Conservation (phyloP, 83 land plant genomes). For the Thuja plicata region DNA sequence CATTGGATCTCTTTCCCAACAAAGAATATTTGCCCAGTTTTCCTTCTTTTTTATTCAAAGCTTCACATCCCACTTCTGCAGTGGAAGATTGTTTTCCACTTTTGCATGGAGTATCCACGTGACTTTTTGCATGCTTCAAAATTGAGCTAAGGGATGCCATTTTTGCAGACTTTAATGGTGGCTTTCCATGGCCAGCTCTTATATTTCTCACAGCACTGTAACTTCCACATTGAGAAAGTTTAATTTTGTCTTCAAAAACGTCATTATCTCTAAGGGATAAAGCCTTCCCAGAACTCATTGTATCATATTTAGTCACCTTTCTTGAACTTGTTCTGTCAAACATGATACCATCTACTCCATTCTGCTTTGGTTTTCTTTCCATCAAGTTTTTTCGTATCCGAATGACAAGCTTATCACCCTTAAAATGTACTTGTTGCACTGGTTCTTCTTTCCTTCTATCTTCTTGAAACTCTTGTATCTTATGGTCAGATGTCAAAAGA, state of each 20-base stretch:
- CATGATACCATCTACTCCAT: not conserved
- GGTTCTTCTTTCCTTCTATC: not conserved
- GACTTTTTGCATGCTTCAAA: constrained; percentile 33
- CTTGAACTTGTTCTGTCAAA: constrained; percentile 6
- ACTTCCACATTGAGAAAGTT: not conserved
- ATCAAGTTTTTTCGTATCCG: not conserved
- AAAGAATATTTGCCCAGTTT: constrained; percentile 2
- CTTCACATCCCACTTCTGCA: not conserved
- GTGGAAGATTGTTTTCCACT: constrained; percentile 14
- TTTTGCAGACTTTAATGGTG: constrained; percentile 32
- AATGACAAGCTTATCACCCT: constrained; percentile 19
- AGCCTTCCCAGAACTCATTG: not conserved
- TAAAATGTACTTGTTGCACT: constrained; percentile 14
- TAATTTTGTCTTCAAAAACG: not conserved
- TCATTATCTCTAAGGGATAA: not conserved
- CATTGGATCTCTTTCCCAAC: not conserved
- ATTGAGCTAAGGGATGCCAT: constrained; percentile 46
- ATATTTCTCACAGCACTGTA: not conserved
- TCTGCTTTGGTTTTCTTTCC: constrained; percentile 7
- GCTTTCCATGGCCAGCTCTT: constrained; percentile 12
- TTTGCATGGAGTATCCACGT: not conserved
- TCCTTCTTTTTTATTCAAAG: not conserved
- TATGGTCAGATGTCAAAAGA: not conserved
- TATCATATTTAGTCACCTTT: not conserved
- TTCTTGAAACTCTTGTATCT: constrained; percentile 11